phyloP scores from a whole-genome alignment of 2,329 filamentous ascomycete genomes.

The Cercospora beticola region DNA sequence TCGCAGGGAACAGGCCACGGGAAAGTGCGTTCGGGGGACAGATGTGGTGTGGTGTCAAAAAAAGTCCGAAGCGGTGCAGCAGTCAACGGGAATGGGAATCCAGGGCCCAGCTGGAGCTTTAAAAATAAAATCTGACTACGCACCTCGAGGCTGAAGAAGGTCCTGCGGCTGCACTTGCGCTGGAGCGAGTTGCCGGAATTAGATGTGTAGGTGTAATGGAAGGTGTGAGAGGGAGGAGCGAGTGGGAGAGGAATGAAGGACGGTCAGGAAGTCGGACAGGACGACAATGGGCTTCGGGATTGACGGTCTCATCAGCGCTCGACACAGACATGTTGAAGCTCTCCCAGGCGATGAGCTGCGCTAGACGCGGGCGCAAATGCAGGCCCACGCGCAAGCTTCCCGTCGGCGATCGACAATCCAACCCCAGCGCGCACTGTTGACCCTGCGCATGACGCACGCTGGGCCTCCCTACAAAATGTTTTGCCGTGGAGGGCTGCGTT shows the following conservation, averaged over 20 bases:
- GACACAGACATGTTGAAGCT: slow-evolving; percentile 13
- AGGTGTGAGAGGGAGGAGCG: slow-evolving; percentile 6
- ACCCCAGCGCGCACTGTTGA: slow-evolving; percentile 9
- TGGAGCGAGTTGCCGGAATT: neutral
- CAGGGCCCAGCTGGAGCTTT: neutral
- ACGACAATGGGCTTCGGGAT: slow-evolving; percentile 12
- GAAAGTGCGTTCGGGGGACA: neutral
- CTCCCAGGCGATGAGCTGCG: slow-evolving; percentile 1
- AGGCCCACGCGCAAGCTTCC: slow-evolving; percentile 20
- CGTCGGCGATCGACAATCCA: slow-evolving; percentile 17
- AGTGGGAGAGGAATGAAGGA: neutral
- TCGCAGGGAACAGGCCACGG: neutral
- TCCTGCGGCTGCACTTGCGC: neutral
- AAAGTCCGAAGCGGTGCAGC: neutral
- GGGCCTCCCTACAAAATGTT: neutral
- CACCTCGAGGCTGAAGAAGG: slow-evolving; percentile 14
- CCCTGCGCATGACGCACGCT: slow-evolving; percentile 12
- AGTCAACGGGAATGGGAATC: neutral
- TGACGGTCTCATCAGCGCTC: neutral
- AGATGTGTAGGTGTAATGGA: neutral
- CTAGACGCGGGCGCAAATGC: slow-evolving; percentile 12
- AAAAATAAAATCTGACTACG: slow-evolving; percentile 14
- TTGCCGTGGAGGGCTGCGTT: slow-evolving; percentile 4
- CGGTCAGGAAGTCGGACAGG: neutral
- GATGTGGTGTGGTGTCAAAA: neutral